Base-by-base conservation (phyloP, 257 asterid species). In the Lycium ferocissimum region DNA sequence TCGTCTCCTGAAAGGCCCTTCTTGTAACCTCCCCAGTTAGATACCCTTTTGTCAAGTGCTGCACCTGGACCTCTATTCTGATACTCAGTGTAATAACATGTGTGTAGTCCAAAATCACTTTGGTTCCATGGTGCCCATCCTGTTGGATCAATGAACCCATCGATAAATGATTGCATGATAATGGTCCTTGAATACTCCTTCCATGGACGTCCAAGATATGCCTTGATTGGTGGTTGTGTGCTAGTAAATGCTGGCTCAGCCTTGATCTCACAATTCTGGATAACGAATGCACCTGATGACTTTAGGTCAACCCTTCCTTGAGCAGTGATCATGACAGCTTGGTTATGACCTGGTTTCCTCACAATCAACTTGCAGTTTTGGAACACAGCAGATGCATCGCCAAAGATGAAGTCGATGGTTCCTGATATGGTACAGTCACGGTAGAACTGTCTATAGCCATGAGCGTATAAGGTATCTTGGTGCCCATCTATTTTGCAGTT, bases 161-260 rank as follows among this genome's bases (percentile, higher is more conserved):
- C 95, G 56, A 95, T 93, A 84, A 10, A 47, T 3, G 97, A 84
- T n/a, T 93, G 89, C 98, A 94, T 92, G 83, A 95, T 84, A 14
- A 95, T 63, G 0, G 98, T 94, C 87, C 95, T 91, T 1, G 98
- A 94, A 63, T 10, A 95, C 59, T 90, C 92, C 90, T 95, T 95
- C 98, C 97, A 93, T 3, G 98, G 98, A 1, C 98, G 93, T 7
- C 98, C 98, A 0, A 95, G 79, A 37, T 3, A 71, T 3, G 53
- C 65, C 11, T 7, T 12, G 6, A 53, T 12, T 6, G 40, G 20
- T 56, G 38, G 38, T 12, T 57, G 6, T 6, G 22, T 17, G 22
- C 12, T 6, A 83, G 66, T 82, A 87, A 79, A 0, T 82, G 20
- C 90, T 5, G 80, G 66, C 5, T 86, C 94, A 0, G 92, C 88